Evolutionary conservation across 1,284 basidiomycete genomes (phyloP), one percentile per base, ranked within the genome.

Genomic region (Waitea zeae): DNA sequence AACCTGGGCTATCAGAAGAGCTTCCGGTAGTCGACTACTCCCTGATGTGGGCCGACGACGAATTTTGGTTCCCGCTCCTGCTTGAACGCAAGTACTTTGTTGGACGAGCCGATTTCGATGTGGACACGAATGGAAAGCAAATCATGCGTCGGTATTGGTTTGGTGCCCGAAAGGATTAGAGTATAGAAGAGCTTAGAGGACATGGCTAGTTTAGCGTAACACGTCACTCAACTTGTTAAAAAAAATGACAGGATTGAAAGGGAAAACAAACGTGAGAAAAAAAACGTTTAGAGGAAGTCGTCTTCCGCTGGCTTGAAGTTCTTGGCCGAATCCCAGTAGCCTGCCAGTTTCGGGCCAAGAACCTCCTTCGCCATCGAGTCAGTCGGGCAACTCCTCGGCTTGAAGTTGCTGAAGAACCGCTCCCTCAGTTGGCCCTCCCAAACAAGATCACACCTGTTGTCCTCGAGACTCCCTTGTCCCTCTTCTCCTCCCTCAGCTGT

Each of bases 251-350:
- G n/a, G n/a, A n/a, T n/a, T n/a, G n/a, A n/a, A n/a, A n/a, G n/a
- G n/a, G n/a, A n/a, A n/a, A n/a, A n/a, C n/a, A n/a, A n/a, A n/a
- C n/a, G n/a, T n/a, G n/a, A n/a, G n/a, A n/a, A n/a, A n/a, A n/a
- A n/a, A n/a, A n/a, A n/a, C n/a, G n/a, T n/a, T n/a, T n/a, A n/a
- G n/a, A n/a, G n/a, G n/a, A n/a, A n/a, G n/a, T 79, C 75, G 42
- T 81, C 77, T 36, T 83, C 80, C 50, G 80, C 76, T 2, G 70
- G 66, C 49, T 71, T 80, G 70, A 72, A 82, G 46, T 80, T 79
- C 70, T 90, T 95, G 20, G 89, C 79, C 51, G 87, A 69, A 53
- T 96, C 93, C 92, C 92, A 96, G 50, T 89, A 86, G 0, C 86
- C 81, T 28, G 78, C 75, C 54, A 88, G 56, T 59, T 78, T 86